Conservation (phyloP, 2,329 filamentous ascomycete genomes). For the Fusarium oxysporum region DNA sequence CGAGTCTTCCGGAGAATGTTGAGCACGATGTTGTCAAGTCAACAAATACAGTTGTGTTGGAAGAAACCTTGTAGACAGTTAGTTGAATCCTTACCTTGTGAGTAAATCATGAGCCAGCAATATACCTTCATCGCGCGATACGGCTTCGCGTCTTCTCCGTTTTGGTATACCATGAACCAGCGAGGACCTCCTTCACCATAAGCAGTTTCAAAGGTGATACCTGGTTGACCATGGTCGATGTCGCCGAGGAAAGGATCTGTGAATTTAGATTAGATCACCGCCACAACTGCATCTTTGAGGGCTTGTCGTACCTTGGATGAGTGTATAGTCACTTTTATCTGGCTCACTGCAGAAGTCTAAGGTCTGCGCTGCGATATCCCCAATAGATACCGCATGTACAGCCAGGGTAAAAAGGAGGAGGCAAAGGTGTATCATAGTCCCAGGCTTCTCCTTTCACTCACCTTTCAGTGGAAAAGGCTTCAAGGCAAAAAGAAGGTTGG, state of each 20-base stretch:
- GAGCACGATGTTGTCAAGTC: slow-evolving; percentile 20
- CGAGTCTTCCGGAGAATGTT: slow-evolving; percentile 31
- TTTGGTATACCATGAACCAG: slow-evolving; percentile 41
- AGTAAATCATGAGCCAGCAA: neutral
- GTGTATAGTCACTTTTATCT: slow-evolving; percentile 15
- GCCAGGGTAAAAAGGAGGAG: neutral
- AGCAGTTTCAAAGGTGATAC: slow-evolving; percentile 8
- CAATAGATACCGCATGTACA: neutral
- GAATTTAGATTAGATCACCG: neutral
- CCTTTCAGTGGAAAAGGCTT: neutral
- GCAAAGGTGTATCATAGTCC: neutral
- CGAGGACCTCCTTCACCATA: slow-evolving; percentile 12
- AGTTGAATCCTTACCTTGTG: neutral
- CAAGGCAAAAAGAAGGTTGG: neutral
- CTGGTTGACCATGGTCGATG: slow-evolving; percentile 28
- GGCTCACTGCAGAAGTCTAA: slow-evolving; percentile 11
- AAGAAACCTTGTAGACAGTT: slow-evolving; percentile 6
- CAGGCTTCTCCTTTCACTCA: neutral
- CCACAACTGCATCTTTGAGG: neutral
- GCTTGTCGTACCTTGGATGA: slow-evolving; percentile 18
- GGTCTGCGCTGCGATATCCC: neutral
- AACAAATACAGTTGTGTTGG: slow-evolving; percentile 35
- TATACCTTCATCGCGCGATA: slow-evolving; percentile 35
- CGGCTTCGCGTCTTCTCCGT: slow-evolving; percentile 35
- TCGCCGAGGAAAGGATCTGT: slow-evolving; percentile 37